Evolutionary conservation across 1,284 basidiomycete species (phyloP), one percentile per base, ranked within the genome.

Genomic region (Pascua guehoae): DNA sequence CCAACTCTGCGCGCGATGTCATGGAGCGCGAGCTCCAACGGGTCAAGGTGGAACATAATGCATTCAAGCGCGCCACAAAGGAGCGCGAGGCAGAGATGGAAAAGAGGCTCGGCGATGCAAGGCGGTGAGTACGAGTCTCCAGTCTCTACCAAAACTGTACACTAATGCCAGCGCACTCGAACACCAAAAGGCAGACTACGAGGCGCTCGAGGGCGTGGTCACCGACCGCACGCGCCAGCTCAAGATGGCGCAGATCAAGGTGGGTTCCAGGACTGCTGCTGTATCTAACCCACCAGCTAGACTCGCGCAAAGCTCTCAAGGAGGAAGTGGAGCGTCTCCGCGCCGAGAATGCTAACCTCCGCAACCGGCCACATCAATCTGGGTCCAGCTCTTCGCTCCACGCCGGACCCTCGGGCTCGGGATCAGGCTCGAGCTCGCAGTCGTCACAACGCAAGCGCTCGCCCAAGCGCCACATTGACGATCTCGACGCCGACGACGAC

Each of bases 231-330:
- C 51, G 5, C 60, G 61, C 37, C 54, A 47, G 49, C 49, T 74
- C 16, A 66, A 68, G 49, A 11, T 56, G 5, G 54, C 50, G 17
- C 64, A 66, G 45, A 32, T 50, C 5, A 66, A 62, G 53, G 70
- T 71, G 37, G 57, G 69, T 45, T 15, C 8, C 4, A 14, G n/a
- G n/a, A n/a, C n/a, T n/a, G n/a, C n/a, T n/a, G n/a, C n/a, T 2
- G n/a, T 10, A 11, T 17, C 47, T 50, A 16, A 51, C 38, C 12
- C 24, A 5, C 24, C 54, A 70, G 70, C 54, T 56, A 14, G 68
- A 72, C 37, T 53, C 54, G 12, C 53, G 66, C 11, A 69, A 64
- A 53, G 61, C 42, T 37, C 52, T 66, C 39, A 66, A 69, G 58
- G 45, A 47, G 3, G 39, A 66, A 32, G 16, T 68, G 3, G 54